A percentile compares a stretch with the other conserved stretches of the same genome.
phyloP scores from a whole-genome alignment of 345 rosid species.

The Corymbia maculata region DNA sequence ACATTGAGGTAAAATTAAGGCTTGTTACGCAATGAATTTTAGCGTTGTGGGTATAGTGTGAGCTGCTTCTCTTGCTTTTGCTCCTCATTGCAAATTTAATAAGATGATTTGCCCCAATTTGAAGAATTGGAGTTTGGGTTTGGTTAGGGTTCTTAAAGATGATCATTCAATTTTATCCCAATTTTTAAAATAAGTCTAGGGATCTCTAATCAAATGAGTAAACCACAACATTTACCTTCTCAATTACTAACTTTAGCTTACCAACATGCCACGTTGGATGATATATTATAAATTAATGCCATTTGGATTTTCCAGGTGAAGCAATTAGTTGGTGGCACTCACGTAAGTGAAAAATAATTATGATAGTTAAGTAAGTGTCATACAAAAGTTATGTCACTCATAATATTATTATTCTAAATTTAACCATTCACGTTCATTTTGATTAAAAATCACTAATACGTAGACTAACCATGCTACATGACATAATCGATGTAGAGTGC shows the following conservation, averaged over 20 bases:
- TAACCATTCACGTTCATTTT: background rate
- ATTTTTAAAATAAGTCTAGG: background rate
- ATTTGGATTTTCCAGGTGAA: too few relatives aligned
- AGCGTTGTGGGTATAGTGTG: background rate
- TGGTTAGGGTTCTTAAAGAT: too few relatives aligned
- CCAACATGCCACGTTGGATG: background rate
- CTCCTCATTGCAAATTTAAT: background rate
- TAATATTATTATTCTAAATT: too few relatives aligned
- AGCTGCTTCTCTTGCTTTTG: background rate
- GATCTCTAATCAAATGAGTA: background rate
- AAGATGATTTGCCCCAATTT: background rate
- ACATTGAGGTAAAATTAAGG: background rate
- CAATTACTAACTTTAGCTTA: background rate
- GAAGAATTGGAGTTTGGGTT: background rate
- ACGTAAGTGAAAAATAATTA: background rate
- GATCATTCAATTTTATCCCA: too few relatives aligned
- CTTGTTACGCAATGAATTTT: background rate
- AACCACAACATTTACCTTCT: background rate
- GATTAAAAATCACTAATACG: too few relatives aligned
- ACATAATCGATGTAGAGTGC: too few relatives aligned
- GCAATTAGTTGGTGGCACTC: background rate
- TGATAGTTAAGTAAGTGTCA: too few relatives aligned
- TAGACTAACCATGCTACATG: too few relatives aligned
- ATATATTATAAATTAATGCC: too few relatives aligned
- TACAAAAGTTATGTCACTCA: background rate